Evolutionary conservation across 805 yeast genomes (phyloP).

Genomic region (Candida tibetensis): DNA sequence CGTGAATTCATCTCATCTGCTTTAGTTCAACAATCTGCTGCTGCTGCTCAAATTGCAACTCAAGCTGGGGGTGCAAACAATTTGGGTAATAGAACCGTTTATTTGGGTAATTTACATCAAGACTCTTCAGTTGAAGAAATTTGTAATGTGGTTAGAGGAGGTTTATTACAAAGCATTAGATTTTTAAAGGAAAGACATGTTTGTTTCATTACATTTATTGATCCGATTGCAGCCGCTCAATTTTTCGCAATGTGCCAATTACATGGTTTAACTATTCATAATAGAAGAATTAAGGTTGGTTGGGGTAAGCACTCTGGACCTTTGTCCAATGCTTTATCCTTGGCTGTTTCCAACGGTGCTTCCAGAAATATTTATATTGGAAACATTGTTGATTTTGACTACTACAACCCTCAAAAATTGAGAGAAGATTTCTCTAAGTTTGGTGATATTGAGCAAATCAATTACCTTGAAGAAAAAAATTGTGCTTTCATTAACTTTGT

Average conservation of each 20-base stretch:
- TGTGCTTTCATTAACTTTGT: slow-evolving; percentile 93
- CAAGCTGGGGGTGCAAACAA: slow-evolving; percentile 92
- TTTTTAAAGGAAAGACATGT: slow-evolving; percentile 82
- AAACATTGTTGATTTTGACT: slow-evolving; percentile 48
- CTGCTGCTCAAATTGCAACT: slow-evolving; percentile 96
- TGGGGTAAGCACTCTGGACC: slow-evolving; percentile 99
- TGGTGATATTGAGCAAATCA: slow-evolving; percentile 95
- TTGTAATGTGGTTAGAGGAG: slow-evolving; percentile 95
- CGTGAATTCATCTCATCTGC: slow-evolving; percentile 66
- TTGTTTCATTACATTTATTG: slow-evolving; percentile 92
- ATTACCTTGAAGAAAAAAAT: slow-evolving; percentile 74
- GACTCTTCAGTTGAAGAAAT: slow-evolving; percentile 88
- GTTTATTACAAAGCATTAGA: slow-evolving; percentile 80
- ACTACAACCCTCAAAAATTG: slow-evolving; percentile 56
- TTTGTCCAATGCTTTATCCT: slow-evolving; percentile 75
- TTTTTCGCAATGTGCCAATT: slow-evolving; percentile 91
- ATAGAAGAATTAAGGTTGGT: slow-evolving; percentile 84
- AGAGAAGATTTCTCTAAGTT: slow-evolving; percentile 72
- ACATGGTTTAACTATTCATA: slow-evolving; percentile 84
- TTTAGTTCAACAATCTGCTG: slow-evolving; percentile 88
- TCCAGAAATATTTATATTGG: slow-evolving; percentile 92
- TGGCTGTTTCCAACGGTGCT: slow-evolving; percentile 93
- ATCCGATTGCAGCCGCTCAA: slow-evolving; percentile 97
- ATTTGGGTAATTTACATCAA: slow-evolving; percentile 85
- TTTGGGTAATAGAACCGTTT: slow-evolving; percentile 90